These are phyloP conservation scores for Alisma plantagoaquatica DNA, from an alignment of 106 monocot genomes.

Conservation along the genomic window DNA sequence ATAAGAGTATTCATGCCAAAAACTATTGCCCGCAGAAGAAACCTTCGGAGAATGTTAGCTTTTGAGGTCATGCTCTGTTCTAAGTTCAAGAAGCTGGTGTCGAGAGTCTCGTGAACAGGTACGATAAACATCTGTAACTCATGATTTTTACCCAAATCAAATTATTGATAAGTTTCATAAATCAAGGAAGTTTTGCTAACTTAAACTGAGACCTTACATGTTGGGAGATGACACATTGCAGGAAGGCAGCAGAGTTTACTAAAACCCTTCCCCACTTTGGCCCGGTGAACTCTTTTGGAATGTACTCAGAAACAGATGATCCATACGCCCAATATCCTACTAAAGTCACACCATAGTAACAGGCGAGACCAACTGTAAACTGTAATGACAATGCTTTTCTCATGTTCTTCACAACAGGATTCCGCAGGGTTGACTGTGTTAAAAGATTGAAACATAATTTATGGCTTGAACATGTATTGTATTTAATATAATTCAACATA, in stretches of 20 bases:
- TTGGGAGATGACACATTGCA: slow-evolving; percentile 22
- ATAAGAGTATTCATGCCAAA: slow-evolving; percentile 70
- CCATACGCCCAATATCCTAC: slow-evolving; percentile 35
- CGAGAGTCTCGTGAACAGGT: slow-evolving; percentile 92
- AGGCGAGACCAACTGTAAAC: slow-evolving; percentile 19
- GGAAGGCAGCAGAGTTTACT: slow-evolving; percentile 21
- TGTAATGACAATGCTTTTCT: slow-evolving; percentile 25
- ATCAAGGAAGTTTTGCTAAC: not conserved
- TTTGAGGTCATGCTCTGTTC: slow-evolving; percentile 44
- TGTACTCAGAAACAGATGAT: slow-evolving; percentile 17
- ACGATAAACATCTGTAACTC: slow-evolving; percentile 76
- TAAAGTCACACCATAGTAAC: slow-evolving; percentile 23
- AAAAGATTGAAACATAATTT: too few species aligned
- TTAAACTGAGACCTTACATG: slow-evolving; percentile 16
- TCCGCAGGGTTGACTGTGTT: slow-evolving; percentile 55
- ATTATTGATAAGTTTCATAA: not conserved
- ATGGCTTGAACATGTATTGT: too few species aligned
- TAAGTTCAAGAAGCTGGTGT: slow-evolving; percentile 58
- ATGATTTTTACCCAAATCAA: not conserved
- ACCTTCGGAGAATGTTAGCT: slow-evolving; percentile 59
- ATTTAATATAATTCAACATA: too few species aligned
- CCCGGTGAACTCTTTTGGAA: slow-evolving; percentile 21
- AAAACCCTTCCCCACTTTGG: slow-evolving; percentile 16
- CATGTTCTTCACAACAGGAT: slow-evolving; percentile 28
- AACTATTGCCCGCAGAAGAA: slow-evolving; percentile 72